These are phyloP conservation scores for Pseudoperonospora humuli DNA, from an alignment of 352 stramenopile genomes.

Conservation along the genomic window DNA sequence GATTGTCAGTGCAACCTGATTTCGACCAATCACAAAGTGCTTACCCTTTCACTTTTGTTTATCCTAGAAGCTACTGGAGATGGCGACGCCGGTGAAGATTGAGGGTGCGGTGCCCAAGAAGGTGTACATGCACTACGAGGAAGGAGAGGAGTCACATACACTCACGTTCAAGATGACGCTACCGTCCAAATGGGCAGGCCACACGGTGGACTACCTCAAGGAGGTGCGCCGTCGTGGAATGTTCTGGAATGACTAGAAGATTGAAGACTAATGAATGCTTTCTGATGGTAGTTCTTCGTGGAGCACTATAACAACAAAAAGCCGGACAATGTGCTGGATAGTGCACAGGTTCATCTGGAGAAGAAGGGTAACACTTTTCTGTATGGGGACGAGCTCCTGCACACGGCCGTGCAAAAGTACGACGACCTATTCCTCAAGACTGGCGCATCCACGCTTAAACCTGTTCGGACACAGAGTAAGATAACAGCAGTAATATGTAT, in stretches of 20 bases:
- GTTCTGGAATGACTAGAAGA: constrained; percentile 7
- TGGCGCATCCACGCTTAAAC: constrained; percentile 46
- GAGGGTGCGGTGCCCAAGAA: constrained; percentile 80
- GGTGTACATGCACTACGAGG: constrained; percentile 86
- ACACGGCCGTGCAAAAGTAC: constrained; percentile 77
- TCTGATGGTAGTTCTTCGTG: constrained; percentile 69
- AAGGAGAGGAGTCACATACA: constrained; percentile 48
- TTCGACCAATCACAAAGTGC: constrained; percentile 9
- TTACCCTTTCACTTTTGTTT: too few relatives aligned
- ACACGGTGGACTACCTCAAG: constrained; percentile 79
- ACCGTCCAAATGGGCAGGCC: constrained; percentile 76
- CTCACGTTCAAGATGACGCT: constrained; percentile 86
- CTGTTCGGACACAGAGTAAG: constrained; percentile 34
- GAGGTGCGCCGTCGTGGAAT: constrained; percentile 29
- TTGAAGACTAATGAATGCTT: not conserved
- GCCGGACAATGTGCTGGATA: constrained; percentile 52
- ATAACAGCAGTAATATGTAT: constrained; percentile 1
- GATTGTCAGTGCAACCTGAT: constrained; percentile 9
- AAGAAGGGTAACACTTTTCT: constrained; percentile 46
- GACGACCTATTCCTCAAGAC: constrained; percentile 80
- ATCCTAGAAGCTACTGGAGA: not conserved
- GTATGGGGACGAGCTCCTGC: constrained; percentile 68
- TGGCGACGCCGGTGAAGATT: constrained; percentile 49
- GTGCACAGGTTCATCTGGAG: constrained; percentile 54
- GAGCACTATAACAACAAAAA: constrained; percentile 89